Conservation (phyloP, 2,329 filamentous ascomycete species). For the Epichloe gansuensis region DNA sequence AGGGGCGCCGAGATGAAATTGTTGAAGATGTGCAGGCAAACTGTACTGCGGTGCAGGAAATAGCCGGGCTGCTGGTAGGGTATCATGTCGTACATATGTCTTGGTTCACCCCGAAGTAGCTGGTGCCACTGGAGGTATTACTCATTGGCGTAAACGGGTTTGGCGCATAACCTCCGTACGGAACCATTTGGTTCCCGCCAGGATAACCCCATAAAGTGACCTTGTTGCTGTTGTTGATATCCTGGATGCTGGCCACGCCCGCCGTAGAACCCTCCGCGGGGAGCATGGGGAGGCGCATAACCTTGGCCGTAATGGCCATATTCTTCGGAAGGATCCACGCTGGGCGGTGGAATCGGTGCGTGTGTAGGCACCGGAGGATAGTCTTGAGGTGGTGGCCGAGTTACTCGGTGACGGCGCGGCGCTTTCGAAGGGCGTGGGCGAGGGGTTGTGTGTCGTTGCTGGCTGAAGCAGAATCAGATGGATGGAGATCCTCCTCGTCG, state of each 20-base stretch:
- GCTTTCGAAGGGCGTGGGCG: constrained; percentile 10
- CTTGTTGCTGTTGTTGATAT: constrained; percentile 38
- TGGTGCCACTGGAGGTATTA: constrained; percentile 23
- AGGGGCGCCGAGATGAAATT: constrained; percentile 25
- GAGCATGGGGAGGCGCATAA: constrained; percentile 11
- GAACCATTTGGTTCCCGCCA: constrained; percentile 33
- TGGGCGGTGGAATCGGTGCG: constrained; percentile 42
- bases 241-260: constrained; percentile 18
- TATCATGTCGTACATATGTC: constrained; percentile 36
- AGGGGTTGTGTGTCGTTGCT: constrained; percentile 21
- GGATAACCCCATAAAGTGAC: constrained; percentile 29
- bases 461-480: constrained; percentile 46
- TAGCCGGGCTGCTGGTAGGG: constrained; percentile 29
- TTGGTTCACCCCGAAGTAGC: constrained; percentile 30
- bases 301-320: constrained; percentile 27
- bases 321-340: constrained; percentile 54
- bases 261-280: constrained; percentile 17
- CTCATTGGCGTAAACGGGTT: constrained; percentile 35
- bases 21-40: constrained; percentile 19
- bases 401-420: constrained; percentile 21
- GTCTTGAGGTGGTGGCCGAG: constrained; percentile 24
- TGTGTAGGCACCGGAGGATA: constrained; percentile 23
- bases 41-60: constrained; percentile 8
- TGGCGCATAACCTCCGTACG: constrained; percentile 26
- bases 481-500: constrained; percentile 39